phyloP scores from a whole-genome alignment of 768 basidiomycete species.

The Trametes elegans region DNA sequence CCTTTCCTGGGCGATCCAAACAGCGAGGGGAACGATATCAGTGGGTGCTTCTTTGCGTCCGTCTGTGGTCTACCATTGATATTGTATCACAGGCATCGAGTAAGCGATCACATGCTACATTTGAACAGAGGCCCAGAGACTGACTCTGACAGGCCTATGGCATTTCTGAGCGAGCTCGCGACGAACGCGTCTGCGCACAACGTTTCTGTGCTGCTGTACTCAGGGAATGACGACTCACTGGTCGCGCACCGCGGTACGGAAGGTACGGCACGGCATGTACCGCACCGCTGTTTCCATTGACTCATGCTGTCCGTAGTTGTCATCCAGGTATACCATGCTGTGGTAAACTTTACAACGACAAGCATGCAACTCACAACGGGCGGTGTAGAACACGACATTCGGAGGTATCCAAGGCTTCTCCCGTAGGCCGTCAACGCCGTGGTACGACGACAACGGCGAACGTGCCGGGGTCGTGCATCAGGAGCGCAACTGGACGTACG shows the following conservation, averaged over 20 bases:
- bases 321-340: conserved; percentile 45
- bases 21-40: too few relatives aligned
- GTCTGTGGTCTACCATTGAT: too few relatives aligned
- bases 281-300: too few relatives aligned
- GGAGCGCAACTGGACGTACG: conserved; percentile 60
- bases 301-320: conserved; percentile 23
- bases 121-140: too few relatives aligned
- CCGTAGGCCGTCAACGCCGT: conserved; percentile 63
- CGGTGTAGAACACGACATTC: conserved; percentile 68
- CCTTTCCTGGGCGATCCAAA: too few relatives aligned
- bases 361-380: too few relatives aligned
- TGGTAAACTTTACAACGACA: not conserved
- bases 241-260: conserved; percentile 63
- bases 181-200: conserved; percentile 54
- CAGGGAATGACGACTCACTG: conserved; percentile 69
- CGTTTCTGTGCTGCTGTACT: conserved; percentile 57
- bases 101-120: too few relatives aligned
- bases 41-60: too few relatives aligned
- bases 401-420: conserved; percentile 77
- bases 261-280: conserved; percentile 36
- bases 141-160: conserved; percentile 63
- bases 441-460: conserved; percentile 56
- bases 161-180: conserved; percentile 63
- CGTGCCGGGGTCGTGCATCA: conserved; percentile 72
- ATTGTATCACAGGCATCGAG: too few relatives aligned